Conservation (phyloP, 768 basidiomycete genomes). For the Xerocomellus chrysenteron region DNA sequence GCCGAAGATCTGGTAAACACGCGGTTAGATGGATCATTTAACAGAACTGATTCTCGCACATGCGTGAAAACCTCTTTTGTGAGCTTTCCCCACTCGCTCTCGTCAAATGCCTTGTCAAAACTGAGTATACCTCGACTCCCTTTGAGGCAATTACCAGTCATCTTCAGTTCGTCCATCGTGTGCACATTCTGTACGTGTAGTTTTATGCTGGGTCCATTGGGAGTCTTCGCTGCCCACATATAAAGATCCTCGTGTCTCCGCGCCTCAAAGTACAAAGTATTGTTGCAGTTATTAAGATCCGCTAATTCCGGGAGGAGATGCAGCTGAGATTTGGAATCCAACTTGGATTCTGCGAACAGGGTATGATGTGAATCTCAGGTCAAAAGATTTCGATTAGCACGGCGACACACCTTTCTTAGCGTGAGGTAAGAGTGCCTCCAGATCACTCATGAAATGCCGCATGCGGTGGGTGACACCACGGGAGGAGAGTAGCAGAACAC, state of each 20-base stretch:
- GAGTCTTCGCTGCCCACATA: conserved; percentile 94
- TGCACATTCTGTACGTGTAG: conserved; percentile 98
- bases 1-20: conserved; percentile 74
- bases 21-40: background rate
- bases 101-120: conserved; percentile 90
- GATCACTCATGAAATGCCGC: conserved; percentile 95
- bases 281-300: conserved; percentile 97
- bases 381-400: background rate
- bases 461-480: conserved; percentile 94
- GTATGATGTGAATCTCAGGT: background rate
- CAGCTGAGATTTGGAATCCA: conserved; percentile 94
- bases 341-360: conserved; percentile 75
- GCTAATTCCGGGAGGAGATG: conserved; percentile 93
- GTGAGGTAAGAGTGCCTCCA: conserved; percentile 88
- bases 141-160: conserved; percentile 98
- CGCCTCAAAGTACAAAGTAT: conserved; percentile 95
- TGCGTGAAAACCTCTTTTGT: conserved; percentile 95
- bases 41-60: conserved; percentile 44
- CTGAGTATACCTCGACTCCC: conserved; percentile 90
- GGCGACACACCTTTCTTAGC: conserved; percentile 85
- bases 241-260: conserved; percentile 95
- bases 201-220: conserved; percentile 96
- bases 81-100: conserved; percentile 80
- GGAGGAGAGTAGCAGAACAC: conserved; percentile 89
- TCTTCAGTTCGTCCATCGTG: conserved; percentile 99